Evolutionary conservation across 306 rosid species (phyloP).

Genomic region (Cicer judaicum): DNA sequence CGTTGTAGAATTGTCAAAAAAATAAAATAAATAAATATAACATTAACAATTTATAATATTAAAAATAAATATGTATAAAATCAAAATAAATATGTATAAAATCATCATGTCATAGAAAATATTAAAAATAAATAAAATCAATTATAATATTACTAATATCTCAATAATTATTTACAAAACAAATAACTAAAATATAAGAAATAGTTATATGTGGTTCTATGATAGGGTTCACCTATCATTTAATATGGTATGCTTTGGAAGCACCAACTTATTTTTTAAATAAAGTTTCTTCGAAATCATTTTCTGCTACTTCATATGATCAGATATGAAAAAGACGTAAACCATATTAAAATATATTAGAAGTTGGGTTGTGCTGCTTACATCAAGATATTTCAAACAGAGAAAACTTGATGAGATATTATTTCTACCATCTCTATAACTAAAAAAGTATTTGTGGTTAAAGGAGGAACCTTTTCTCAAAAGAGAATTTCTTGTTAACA

Average conservation of each 20-base stretch:
- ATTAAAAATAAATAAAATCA: too few relatives aligned
- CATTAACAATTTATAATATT: too few relatives aligned
- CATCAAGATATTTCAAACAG: not conserved
- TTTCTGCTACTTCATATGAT: conserved; percentile 10
- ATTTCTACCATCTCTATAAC: not conserved
- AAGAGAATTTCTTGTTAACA: not conserved
- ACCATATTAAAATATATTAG: conserved; percentile 1
- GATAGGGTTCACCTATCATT: not conserved
- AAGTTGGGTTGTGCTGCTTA: not conserved
- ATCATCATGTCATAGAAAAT: too few relatives aligned
- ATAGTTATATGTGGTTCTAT: not conserved
- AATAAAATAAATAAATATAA: too few relatives aligned
- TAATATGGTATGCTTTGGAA: conserved; percentile 20
- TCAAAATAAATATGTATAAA: too few relatives aligned
- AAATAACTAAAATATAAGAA: not conserved
- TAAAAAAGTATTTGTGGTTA: conserved; percentile 15
- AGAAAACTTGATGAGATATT: conserved; percentile 18
- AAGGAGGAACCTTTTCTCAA: not conserved
- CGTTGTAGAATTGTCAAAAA: too few relatives aligned
- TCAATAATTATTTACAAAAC: too few relatives aligned
- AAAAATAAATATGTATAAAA: too few relatives aligned
- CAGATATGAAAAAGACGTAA: conserved; percentile 24
- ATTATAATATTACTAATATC: too few relatives aligned
- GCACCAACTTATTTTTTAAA: not conserved
- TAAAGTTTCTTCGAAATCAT: conserved; percentile 1